Percentiles rank a stretch among this genome's conserved stretches.
Evolutionary conservation across 768 basidiomycete genomes (phyloP).

Genomic region (Strobilomyces dryophilus): DNA sequence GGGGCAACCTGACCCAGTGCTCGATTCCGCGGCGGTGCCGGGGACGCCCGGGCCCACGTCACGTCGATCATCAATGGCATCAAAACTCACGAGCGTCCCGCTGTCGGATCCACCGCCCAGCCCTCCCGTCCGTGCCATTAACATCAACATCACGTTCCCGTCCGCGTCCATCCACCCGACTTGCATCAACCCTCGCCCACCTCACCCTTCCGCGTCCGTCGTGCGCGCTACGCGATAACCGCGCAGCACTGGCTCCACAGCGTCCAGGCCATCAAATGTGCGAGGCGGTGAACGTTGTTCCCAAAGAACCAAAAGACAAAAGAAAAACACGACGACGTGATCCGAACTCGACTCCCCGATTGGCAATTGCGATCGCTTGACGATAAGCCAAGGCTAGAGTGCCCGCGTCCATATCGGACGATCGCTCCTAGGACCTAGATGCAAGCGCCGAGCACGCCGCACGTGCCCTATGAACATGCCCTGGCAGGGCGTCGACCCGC

Average conservation of each 20-base stretch:
- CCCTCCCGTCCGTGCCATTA: neutral
- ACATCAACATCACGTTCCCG: neutral
- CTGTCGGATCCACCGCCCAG: neutral
- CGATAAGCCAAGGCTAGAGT: too few species aligned
- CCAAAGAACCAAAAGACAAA: neutral
- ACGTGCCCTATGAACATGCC: slow-evolving; percentile 1
- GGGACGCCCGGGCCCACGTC: too few species aligned
- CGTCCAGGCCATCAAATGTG: slow-evolving; percentile 6
- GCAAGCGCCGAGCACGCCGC: too few species aligned
- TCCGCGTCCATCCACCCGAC: neutral
- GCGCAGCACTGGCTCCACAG: neutral
- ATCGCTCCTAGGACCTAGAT: neutral
- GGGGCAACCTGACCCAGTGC: too few species aligned
- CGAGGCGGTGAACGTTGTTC: neutral
- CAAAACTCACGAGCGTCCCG: too few species aligned
- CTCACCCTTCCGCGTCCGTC: neutral
- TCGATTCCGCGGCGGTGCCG: too few species aligned
- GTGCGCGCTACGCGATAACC: neutral
- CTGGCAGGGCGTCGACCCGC: neutral
- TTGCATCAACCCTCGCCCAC: neutral
- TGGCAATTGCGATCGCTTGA: slow-evolving; percentile 4
- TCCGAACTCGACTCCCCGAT: slow-evolving; percentile 1
- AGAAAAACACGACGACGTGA: slow-evolving; percentile 6
- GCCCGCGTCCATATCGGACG: slow-evolving; percentile 11
- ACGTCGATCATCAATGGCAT: slow-evolving; percentile 6